Evolutionary conservation across 1,139 yeast genomes (phyloP).

Genomic region (Komagataea norvegica): DNA sequence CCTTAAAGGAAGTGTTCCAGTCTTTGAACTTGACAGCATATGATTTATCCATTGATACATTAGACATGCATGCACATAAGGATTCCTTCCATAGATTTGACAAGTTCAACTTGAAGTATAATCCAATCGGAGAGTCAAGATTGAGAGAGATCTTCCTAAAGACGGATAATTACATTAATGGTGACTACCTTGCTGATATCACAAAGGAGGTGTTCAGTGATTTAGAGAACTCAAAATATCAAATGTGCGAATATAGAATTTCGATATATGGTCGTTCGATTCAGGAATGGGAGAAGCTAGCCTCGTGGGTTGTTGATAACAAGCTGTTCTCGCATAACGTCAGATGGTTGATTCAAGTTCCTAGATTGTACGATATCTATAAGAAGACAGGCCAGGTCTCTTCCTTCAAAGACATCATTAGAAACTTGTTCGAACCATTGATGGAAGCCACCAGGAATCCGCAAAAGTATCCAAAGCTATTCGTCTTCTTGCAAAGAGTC

Average conservation of each 20-base stretch:
- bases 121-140: slow-evolving; percentile 97
- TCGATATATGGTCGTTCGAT: slow-evolving; percentile 87
- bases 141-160: slow-evolving; percentile 91
- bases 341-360: slow-evolving; percentile 95
- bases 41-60: slow-evolving; percentile 90
- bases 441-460: slow-evolving; percentile 90
- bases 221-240: slow-evolving; percentile 90
- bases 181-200: slow-evolving; percentile 85
- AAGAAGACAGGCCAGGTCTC: slow-evolving; percentile 67
- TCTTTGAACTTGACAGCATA: slow-evolving; percentile 89
- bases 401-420: slow-evolving; percentile 70
- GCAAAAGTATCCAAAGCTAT: slow-evolving; percentile 77
- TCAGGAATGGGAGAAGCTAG: slow-evolving; percentile 94
- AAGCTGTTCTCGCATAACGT: slow-evolving; percentile 89
- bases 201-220: slow-evolving; percentile 92
- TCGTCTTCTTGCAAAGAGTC: slow-evolving; percentile 84
- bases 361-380: slow-evolving; percentile 87
- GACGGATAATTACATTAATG: slow-evolving; percentile 89
- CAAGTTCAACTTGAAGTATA: slow-evolving; percentile 93
- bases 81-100: slow-evolving; percentile 98
- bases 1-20: slow-evolving; percentile 81
- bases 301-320: slow-evolving; percentile 92
- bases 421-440: slow-evolving; percentile 81
- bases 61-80: slow-evolving; percentile 99
- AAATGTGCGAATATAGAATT: slow-evolving; percentile 93